phyloP scores from a whole-genome alignment of 2,329 filamentous ascomycete species.

The Lomentospora prolificans region DNA sequence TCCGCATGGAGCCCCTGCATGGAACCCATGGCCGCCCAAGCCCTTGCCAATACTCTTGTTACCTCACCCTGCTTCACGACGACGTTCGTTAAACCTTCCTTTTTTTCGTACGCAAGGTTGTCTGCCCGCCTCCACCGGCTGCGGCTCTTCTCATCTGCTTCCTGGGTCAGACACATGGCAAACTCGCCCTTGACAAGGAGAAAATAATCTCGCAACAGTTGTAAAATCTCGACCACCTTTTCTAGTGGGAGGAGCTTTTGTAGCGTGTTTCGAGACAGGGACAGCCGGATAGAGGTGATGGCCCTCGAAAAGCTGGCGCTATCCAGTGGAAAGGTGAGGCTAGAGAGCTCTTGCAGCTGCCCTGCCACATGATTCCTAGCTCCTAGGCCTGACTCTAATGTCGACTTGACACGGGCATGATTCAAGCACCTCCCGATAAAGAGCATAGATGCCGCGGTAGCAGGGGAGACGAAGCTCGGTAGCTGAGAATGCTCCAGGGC shows the following conservation, averaged over 20 bases:
- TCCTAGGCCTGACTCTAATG: slow-evolving; percentile 30
- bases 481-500: slow-evolving; percentile 49
- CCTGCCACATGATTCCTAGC: slow-evolving; percentile 54
- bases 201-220: slow-evolving; percentile 76
- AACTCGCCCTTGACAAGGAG: slow-evolving; percentile 85
- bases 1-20: slow-evolving; percentile 60
- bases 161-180: slow-evolving; percentile 72
- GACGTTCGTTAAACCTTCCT: slow-evolving; percentile 38
- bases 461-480: slow-evolving; percentile 67
- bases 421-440: slow-evolving; percentile 87
- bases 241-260: slow-evolving; percentile 71
- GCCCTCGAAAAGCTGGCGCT: slow-evolving; percentile 59
- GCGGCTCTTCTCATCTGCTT: slow-evolving; percentile 73
- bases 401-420: slow-evolving; percentile 57
- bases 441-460: slow-evolving; percentile 72
- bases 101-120: slow-evolving; percentile 46
- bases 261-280: slow-evolving; percentile 73
- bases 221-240: slow-evolving; percentile 67
- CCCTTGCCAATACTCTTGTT: slow-evolving; percentile 61
- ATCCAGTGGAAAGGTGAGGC: slow-evolving; percentile 64
- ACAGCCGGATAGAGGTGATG: slow-evolving; percentile 67
- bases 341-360: slow-evolving; percentile 60
- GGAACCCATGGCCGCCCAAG: slow-evolving; percentile 71
- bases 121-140: slow-evolving; percentile 59
- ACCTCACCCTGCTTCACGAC: slow-evolving; percentile 83